Evolutionary conservation across 2,329 filamentous ascomycete species (phyloP).

Genomic region (Penicillium sp.): DNA sequence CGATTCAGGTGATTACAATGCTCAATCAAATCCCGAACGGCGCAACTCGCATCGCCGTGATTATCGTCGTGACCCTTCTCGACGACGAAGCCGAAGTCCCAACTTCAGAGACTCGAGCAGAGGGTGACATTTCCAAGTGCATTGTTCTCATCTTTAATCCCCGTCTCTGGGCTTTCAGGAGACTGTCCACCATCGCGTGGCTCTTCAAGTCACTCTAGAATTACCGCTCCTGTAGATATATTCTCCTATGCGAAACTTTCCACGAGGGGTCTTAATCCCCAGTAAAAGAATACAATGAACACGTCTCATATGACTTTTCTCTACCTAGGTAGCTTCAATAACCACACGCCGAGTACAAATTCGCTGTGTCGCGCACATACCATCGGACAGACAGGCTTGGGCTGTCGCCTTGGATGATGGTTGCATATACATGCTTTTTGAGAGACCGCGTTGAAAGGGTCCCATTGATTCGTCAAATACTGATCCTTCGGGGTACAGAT

Average conservation of each 20-base stretch:
- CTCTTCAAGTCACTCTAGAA: background rate
- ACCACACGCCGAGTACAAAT: background rate
- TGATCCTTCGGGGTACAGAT: slow-evolving; percentile 1
- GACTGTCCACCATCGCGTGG: background rate
- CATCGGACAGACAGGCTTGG: too few relatives aligned
- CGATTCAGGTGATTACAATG: slow-evolving; percentile 20
- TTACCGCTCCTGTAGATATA: slow-evolving; percentile 8
- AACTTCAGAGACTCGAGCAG: slow-evolving; percentile 24
- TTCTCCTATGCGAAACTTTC: background rate
- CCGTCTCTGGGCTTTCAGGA: background rate
- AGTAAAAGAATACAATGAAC: slow-evolving; percentile 4
- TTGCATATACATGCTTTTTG: slow-evolving; percentile 4
- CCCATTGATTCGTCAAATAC: slow-evolving; percentile 5
- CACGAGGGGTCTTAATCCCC: background rate
- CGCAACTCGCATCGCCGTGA: slow-evolving; percentile 25
- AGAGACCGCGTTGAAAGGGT: slow-evolving; percentile 21
- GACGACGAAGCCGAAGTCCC: slow-evolving; percentile 37
- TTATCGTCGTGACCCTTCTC: slow-evolving; percentile 25
- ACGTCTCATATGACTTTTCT: slow-evolving; percentile 10
- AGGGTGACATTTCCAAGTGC: slow-evolving; percentile 14
- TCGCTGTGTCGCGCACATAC: too few relatives aligned
- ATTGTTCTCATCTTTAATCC: background rate
- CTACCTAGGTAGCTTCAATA: slow-evolving; percentile 4
- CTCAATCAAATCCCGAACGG: slow-evolving; percentile 21
- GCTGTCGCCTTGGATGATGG: background rate